A percentile compares a stretch with the other conserved stretches of the same genome.
Evolutionary conservation across 768 basidiomycete genomes (phyloP).

Genomic region (Pholiota microspora): DNA sequence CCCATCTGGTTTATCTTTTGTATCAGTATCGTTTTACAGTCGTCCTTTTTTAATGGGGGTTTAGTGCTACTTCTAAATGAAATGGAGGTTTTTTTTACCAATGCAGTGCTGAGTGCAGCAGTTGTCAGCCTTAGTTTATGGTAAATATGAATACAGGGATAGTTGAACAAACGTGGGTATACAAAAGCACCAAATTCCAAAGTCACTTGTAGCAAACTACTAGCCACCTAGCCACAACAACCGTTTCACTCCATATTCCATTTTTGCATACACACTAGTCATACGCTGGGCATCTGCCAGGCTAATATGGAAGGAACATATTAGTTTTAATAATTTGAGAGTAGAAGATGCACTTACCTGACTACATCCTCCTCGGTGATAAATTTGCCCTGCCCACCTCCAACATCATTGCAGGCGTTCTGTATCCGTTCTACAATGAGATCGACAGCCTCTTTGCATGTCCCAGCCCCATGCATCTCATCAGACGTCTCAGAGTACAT

Average conservation of each 20-base stretch:
- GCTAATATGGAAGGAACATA: no score
- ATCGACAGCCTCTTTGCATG: conserved; percentile 76
- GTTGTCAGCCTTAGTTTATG: no score
- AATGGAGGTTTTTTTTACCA: neutral
- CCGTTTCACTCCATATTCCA: conserved; percentile 92
- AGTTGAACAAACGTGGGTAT: no score
- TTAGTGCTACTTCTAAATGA: neutral
- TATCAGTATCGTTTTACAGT: neutral
- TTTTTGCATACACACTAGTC: conserved; percentile 86
- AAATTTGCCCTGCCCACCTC: conserved; percentile 46
- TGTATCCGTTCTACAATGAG: conserved; percentile 70
- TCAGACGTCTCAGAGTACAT: conserved; percentile 56
- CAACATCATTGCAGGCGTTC: conserved; percentile 64
- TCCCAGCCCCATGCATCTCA: conserved; percentile 57
- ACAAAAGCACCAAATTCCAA: no score
- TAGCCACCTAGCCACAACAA: conserved; percentile 84
- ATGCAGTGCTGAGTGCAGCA: no score
- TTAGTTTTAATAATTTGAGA: no score
- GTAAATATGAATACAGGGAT: no score
- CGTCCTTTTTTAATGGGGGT: neutral
- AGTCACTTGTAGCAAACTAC: neutral
- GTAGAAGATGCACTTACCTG: conserved; percentile 47
- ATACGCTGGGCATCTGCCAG: conserved; percentile 79
- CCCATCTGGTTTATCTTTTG: neutral
- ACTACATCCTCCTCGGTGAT: conserved; percentile 74